phyloP scores from a whole-genome alignment of 441 rosid species.

The Mallotus repandus region DNA sequence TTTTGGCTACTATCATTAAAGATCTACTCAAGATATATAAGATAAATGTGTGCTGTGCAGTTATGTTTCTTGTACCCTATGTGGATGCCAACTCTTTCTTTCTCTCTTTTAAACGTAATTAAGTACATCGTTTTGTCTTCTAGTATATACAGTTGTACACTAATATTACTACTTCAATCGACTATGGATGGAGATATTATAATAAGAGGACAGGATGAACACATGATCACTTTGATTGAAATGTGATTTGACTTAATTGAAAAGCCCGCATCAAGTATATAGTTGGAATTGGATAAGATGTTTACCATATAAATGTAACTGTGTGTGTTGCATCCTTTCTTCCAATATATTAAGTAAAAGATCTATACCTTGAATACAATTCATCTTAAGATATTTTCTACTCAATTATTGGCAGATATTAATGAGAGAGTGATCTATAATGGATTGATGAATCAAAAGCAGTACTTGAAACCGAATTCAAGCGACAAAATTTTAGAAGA shows the following conservation, averaged over 20 bases:
- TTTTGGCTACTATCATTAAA: not conserved
- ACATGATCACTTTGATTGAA: not conserved
- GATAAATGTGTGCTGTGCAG: not conserved
- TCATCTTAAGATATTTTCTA: not conserved
- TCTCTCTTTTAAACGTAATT: conserved; percentile 7
- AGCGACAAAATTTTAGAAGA: too few relatives aligned
- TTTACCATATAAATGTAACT: not conserved
- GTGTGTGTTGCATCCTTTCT: not conserved
- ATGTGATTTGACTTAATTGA: not conserved
- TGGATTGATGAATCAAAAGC: conserved; percentile 2
- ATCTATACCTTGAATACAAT: not conserved
- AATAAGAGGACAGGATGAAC: not conserved
- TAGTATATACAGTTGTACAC: not conserved
- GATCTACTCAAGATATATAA: not conserved
- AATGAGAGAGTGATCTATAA: not conserved
- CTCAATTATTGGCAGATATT: not conserved
- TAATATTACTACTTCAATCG: not conserved
- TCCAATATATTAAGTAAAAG: not conserved
- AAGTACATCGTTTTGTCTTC: conserved; percentile 18
- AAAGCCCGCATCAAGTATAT: not conserved
- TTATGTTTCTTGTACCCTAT: not conserved
- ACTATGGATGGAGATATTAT: conserved; percentile 1
- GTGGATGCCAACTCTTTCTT: conserved; percentile 22
- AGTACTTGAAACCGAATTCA: not conserved
- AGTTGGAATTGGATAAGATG: conserved; percentile 3